Evolutionary conservation across 2,329 filamentous ascomycete genomes (phyloP).

Genomic region (Dothideomycetidae sp.): DNA sequence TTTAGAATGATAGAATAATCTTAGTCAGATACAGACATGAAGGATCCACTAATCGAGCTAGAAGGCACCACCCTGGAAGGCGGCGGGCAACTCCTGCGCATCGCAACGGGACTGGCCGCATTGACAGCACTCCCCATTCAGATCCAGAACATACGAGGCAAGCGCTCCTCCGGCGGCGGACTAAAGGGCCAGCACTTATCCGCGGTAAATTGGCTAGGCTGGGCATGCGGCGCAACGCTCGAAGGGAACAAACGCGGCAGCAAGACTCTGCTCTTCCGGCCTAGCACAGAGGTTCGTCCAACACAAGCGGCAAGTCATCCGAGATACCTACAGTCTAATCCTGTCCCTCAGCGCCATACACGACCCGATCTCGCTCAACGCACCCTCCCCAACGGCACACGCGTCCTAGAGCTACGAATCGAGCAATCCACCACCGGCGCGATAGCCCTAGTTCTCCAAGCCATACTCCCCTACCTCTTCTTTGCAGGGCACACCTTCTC

Average conservation of each 20-base stretch:
- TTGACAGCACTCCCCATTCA: constrained; percentile 36
- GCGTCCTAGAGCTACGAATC: constrained; percentile 25
- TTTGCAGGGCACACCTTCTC: too few species aligned
- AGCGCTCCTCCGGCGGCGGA: constrained; percentile 36
- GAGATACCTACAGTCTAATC: too few species aligned
- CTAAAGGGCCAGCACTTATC: constrained; percentile 45
- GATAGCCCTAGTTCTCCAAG: constrained; percentile 43
- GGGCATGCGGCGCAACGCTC: constrained; percentile 32
- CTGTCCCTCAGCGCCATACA: too few species aligned
- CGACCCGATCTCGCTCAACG: neutral
- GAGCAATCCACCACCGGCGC: constrained; percentile 37
- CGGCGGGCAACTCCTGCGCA: constrained; percentile 46
- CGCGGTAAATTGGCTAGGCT: constrained; percentile 38
- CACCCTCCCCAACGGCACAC: neutral
- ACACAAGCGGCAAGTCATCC: too few species aligned
- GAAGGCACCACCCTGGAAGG: constrained; percentile 47
- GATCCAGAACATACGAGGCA: constrained; percentile 41
- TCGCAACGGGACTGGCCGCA: constrained; percentile 40
- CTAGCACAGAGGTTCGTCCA: too few species aligned
- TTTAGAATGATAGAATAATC: too few species aligned
- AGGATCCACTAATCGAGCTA: constrained; percentile 25
- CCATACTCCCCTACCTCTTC: constrained; percentile 44
- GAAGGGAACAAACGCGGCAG: constrained; percentile 30
- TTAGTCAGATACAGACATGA: too few species aligned
- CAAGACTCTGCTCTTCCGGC: constrained; percentile 28